Base-by-base conservation (phyloP, 495 filamentous ascomycete species). In the Chaetomidium leptoderma region DNA sequence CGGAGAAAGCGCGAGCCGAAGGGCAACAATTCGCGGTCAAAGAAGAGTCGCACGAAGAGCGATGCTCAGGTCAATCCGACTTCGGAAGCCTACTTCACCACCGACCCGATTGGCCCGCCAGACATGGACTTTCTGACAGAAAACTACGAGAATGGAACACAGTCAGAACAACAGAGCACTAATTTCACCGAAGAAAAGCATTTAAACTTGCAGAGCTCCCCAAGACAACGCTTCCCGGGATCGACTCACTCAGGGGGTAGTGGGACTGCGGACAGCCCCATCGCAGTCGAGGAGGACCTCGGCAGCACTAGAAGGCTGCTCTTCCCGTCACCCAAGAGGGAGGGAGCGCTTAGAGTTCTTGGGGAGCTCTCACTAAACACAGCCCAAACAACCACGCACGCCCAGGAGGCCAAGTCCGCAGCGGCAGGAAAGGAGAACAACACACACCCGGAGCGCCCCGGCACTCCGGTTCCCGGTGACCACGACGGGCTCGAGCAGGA, bases 291-390 rank as follows among this genome's bases (percentile, higher is more conserved):
- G 57, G 65, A 72, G 35, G 65, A 70, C 29, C 74, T 92, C 19
- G 86, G 85, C 61, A 80, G 80, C 43, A 89, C 87, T 24, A 81
- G 89, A 66, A 82, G 92, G 66, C 72, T 91, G 33, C 78, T 97
- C 44, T 97, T 97, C 72, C 86, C 88, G n/a, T 82, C 80, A 7
- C 79, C 80, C 2, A 79, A 80, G 55, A 84, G 83, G 61, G 82
- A 83, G 44, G 77, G 80, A 19, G 72, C 76, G 52, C 70, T 81
- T 63, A 86, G 80, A 65, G 73, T 80, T 59, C 74, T 86, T 43
- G 81, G 80, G 64, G 75, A 84, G 58, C 76, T 85, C 27, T 64
- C 74, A 35, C 67, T 82, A 46, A 89, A 86, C 65, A 73, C 76
- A 47, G 78, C 81, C 37, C 80, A 81, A 30, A 76, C 69, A 19